Evolutionary conservation across 768 basidiomycete genomes (phyloP).

Genomic region (Cystofilobasidium capitatum): DNA sequence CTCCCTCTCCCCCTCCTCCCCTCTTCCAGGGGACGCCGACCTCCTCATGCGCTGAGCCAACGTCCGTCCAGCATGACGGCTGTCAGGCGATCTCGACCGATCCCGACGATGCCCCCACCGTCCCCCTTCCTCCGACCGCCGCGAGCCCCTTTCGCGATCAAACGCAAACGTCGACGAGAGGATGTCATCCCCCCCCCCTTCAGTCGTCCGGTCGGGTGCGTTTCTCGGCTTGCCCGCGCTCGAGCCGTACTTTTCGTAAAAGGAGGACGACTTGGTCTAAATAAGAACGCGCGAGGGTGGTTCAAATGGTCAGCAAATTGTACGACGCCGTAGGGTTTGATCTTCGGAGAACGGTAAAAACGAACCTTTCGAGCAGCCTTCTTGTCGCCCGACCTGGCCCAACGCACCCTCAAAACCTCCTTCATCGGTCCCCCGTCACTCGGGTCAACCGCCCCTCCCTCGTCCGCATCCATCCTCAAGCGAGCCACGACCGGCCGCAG

Average conservation of each 20-base stretch:
- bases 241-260: neutral
- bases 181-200: neutral
- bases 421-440: slow-evolving; percentile 1
- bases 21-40: neutral
- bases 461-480: slow-evolving; percentile 13
- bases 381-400: slow-evolving; percentile 7
- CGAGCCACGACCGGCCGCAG: neutral
- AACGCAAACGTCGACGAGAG: neutral
- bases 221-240: neutral
- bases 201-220: neutral
- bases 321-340: no score
- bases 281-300: neutral
- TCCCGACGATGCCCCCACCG: neutral
- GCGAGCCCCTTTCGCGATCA: neutral
- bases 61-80: neutral
- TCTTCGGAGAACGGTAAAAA: neutral
- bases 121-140: neutral
- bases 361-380: slow-evolving; percentile 2
- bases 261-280: neutral
- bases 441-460: neutral
- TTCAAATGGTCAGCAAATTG: neutral
- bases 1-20: neutral
- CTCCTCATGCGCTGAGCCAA: neutral
- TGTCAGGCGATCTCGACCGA: neutral
- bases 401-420: neutral